Conservation (phyloP, 768 basidiomycete genomes). For the Boletales sp. region DNA sequence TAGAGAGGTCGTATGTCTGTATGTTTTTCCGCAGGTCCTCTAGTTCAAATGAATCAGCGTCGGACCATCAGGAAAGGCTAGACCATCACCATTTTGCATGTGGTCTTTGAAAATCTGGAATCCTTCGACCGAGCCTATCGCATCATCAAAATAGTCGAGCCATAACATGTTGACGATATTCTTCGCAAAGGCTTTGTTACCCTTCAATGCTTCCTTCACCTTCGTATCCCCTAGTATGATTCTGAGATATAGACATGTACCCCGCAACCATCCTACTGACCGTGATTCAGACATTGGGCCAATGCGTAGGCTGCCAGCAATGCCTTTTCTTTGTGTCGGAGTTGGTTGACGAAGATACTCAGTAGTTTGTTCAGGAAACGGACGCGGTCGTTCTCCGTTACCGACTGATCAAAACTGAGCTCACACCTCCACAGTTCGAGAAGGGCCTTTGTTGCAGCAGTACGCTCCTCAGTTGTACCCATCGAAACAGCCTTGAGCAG, state of each 20-base stretch:
- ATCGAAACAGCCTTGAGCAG: conserved; percentile 3
- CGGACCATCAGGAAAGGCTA: neutral
- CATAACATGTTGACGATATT: conserved; percentile 19
- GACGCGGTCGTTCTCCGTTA: too few species aligned
- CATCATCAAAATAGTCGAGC: conserved; percentile 22
- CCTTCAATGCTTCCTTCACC: too few species aligned
- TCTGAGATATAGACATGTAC: too few species aligned
- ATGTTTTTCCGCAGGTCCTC: conserved; percentile 13
- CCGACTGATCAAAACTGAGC: neutral
- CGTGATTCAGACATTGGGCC: conserved; percentile 8
- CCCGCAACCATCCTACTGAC: conserved; percentile 14
- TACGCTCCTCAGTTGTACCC: conserved; percentile 10
- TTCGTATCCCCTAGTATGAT: conserved; percentile 17
- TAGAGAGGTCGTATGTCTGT: conserved; percentile 4
- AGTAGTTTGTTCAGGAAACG: conserved; percentile 6
- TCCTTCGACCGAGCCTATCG: conserved; percentile 18
- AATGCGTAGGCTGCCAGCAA: conserved; percentile 22
- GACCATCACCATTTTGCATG: conserved; percentile 14
- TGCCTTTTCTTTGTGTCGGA: conserved; percentile 11
- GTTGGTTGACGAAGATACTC: conserved; percentile 10
- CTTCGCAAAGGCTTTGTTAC: conserved; percentile 4
- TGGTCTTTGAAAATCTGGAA: conserved; percentile 21
- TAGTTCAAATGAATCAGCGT: conserved; percentile 4
- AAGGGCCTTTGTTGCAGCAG: conserved; percentile 19
- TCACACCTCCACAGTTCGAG: conserved; percentile 18